A percentile compares a stretch with the other conserved stretches of the same genome.
phyloP scores from a whole-genome alignment of 2,329 filamentous ascomycete species.

The Botrytis tulipae region DNA sequence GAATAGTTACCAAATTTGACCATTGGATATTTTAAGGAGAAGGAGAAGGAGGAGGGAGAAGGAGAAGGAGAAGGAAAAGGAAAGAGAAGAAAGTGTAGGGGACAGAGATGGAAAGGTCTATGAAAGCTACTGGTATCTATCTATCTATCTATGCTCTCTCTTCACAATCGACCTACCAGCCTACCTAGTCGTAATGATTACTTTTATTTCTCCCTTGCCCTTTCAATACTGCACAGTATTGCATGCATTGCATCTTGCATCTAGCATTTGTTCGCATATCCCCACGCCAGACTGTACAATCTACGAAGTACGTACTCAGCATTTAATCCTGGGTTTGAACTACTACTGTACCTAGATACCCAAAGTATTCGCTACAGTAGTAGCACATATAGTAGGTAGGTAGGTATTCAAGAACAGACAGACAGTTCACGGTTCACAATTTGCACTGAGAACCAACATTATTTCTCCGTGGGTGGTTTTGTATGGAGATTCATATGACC shows the following conservation, averaged over 20 bases:
- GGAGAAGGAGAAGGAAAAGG: not conserved
- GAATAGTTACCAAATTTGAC: not conserved
- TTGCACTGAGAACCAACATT: not conserved
- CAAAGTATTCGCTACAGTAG: not conserved
- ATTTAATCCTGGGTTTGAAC: not conserved
- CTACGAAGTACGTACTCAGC: not conserved
- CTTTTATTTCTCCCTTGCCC: not conserved
- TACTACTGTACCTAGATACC: not conserved
- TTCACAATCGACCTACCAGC: not conserved
- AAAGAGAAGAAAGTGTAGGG: slow-evolving; percentile 26
- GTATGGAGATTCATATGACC: not conserved
- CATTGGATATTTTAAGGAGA: slow-evolving; percentile 36
- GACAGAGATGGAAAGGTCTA: no score
- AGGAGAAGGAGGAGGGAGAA: slow-evolving; percentile 41
- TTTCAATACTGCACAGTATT: not conserved
- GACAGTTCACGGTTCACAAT: not conserved
- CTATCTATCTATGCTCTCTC: not conserved
- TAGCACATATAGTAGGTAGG: not conserved
- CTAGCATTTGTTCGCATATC: not conserved
- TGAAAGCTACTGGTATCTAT: no score
- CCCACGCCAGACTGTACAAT: not conserved
- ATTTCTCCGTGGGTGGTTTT: not conserved
- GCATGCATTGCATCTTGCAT: not conserved
- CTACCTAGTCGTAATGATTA: not conserved
- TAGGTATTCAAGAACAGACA: not conserved